Percentiles rank a stretch among this genome's conserved stretches.
phyloP scores from a whole-genome alignment of 2,329 filamentous ascomycete species.

The Stromatinia cepivora region DNA sequence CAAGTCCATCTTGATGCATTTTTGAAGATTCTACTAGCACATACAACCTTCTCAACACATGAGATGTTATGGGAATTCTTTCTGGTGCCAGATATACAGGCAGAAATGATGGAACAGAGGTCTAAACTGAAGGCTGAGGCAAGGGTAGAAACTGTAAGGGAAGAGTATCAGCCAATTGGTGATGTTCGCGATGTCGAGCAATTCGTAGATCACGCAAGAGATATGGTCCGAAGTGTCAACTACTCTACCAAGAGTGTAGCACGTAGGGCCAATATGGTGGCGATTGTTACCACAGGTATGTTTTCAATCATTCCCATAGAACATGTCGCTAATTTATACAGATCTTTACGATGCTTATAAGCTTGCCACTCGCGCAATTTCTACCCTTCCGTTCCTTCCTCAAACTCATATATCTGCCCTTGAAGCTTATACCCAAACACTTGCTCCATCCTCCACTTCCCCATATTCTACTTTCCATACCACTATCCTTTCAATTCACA shows the following conservation, averaged over 20 bases:
- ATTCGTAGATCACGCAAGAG: constrained; percentile 86
- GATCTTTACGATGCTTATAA: constrained; percentile 69
- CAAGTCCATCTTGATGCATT: constrained; percentile 87
- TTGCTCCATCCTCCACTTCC: constrained; percentile 67
- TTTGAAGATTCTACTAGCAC: constrained; percentile 78
- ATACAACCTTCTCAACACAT: constrained; percentile 92
- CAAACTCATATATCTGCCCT: constrained; percentile 67
- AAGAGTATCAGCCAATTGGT: constrained; percentile 83
- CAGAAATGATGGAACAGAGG: constrained; percentile 84
- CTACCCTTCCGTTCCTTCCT: constrained; percentile 67
- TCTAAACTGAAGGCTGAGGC: constrained; percentile 84
- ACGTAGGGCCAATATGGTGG: constrained; percentile 72
- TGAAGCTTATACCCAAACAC: constrained; percentile 66
- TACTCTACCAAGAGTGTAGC: constrained; percentile 80
- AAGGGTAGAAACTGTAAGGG: constrained; percentile 77
- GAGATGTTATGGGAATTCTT: constrained; percentile 99
- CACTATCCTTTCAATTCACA: constrained; percentile 75
- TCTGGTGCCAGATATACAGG: constrained; percentile 88
- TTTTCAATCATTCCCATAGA: constrained; percentile 1
- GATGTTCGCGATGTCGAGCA: constrained; percentile 88
- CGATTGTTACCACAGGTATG: constrained; percentile 62
- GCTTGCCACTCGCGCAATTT: constrained; percentile 53
- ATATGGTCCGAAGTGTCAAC: constrained; percentile 83
- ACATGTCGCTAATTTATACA: constrained; percentile 41
- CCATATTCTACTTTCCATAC: constrained; percentile 74